phyloP scores from a whole-genome alignment of 164 flowering plant species.

The Litsea cubeba region DNA sequence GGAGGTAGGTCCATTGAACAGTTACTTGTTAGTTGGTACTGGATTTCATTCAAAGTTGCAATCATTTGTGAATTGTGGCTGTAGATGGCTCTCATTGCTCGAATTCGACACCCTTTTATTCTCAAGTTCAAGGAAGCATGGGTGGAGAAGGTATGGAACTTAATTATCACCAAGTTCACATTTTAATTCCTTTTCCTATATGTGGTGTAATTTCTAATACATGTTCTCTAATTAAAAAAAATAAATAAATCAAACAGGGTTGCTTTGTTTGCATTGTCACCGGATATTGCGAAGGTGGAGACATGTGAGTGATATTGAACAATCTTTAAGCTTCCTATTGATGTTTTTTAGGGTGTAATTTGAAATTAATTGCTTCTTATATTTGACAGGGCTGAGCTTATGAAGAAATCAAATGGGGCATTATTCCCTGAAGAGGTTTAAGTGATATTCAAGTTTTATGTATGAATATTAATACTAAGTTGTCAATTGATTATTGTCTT shows the following conservation, averaged over 20 bases:
- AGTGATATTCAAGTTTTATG: background rate
- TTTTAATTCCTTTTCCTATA: background rate
- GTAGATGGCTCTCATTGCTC: constrained; percentile 95
- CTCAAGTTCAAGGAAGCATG: constrained; percentile 98
- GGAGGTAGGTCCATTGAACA: constrained; percentile 44
- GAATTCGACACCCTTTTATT: constrained; percentile 88
- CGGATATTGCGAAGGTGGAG: constrained; percentile 99
- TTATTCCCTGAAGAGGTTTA: constrained; percentile 93
- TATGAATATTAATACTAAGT: background rate
- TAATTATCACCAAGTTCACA: background rate
- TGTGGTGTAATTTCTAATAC: constrained; percentile 10
- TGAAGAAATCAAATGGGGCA: constrained; percentile 82
- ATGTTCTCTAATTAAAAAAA: too few species aligned
- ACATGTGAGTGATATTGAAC: constrained; percentile 66
- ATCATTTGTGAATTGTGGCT: constrained; percentile 12
- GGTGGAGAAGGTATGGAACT: constrained; percentile 83
- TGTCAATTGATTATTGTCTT: background rate
- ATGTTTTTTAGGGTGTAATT: background rate
- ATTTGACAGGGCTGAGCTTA: constrained; percentile 75
- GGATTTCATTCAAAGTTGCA: background rate
- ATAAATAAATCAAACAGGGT: constrained; percentile 53
- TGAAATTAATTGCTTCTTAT: background rate
- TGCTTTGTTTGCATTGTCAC: constrained; percentile 99
- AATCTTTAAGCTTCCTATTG: background rate
- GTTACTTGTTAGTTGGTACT: constrained; percentile 3